phyloP scores from a whole-genome alignment of 768 basidiomycete genomes.

The Myochromella boudieri region DNA sequence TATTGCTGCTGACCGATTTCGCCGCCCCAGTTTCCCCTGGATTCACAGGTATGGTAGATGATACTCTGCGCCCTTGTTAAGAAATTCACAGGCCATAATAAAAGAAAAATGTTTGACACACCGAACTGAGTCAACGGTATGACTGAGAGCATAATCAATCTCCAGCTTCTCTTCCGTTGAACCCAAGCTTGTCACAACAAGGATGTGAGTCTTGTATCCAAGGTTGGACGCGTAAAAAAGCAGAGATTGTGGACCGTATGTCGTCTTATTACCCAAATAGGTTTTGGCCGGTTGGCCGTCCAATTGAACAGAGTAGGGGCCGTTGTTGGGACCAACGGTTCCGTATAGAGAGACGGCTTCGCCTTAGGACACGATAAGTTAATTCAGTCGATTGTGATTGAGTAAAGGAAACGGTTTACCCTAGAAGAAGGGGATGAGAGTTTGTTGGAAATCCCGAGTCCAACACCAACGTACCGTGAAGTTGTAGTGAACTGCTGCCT shows the following conservation, averaged over 20 bases:
- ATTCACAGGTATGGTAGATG: neutral
- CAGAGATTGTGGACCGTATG: constrained; percentile 13
- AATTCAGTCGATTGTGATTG: too few species aligned
- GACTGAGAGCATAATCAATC: constrained; percentile 32
- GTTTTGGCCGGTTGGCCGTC: constrained; percentile 18
- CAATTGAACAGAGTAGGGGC: constrained; percentile 15
- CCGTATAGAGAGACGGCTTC: constrained; percentile 11
- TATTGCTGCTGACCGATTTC: neutral
- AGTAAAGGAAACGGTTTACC: too few species aligned
- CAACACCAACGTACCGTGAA: neutral
- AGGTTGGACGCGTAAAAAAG: constrained; percentile 24
- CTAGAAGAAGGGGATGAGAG: too few species aligned
- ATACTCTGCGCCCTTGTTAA: neutral
- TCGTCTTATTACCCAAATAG: constrained; percentile 18
- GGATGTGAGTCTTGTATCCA: constrained; percentile 25
- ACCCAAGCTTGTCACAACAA: constrained; percentile 34
- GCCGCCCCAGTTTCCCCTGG: neutral
- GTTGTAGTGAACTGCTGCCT: neutral
- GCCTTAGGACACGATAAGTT: neutral
- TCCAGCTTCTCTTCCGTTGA: constrained; percentile 20
- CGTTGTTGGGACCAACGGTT: constrained; percentile 9
- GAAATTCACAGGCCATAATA: neutral
- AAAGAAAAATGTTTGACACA: neutral
- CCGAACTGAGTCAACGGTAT: constrained; percentile 2
- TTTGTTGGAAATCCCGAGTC: neutral